Percentiles rank a stretch among this genome's conserved stretches.
Evolutionary conservation across 345 rosid species (phyloP).

Genomic region (Luvunga scandens): DNA sequence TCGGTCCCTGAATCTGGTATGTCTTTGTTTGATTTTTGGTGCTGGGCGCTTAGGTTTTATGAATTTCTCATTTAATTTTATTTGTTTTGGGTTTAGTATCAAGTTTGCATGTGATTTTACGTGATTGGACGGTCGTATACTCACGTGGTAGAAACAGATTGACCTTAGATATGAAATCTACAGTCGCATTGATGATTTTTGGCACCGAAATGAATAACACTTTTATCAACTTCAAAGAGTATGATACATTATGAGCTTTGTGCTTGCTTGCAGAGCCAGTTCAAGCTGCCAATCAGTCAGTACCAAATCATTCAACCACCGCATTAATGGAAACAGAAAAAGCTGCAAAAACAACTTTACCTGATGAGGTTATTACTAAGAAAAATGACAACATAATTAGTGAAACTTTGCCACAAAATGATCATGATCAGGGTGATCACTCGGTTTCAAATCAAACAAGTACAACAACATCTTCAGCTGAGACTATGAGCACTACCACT

Average conservation of each 20-base stretch:
- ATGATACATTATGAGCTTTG: background rate
- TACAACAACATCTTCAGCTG: background rate
- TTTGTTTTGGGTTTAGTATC: too few species aligned
- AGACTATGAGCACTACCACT: background rate
- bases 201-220: background rate
- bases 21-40: background rate
- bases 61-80: too few species aligned
- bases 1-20: constrained; percentile 34
- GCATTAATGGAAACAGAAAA: background rate
- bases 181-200: too few species aligned
- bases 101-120: too few species aligned
- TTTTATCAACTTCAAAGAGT: background rate
- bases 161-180: too few species aligned
- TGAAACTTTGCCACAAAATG: background rate
- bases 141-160: too few species aligned
- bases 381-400: constrained; percentile 17
- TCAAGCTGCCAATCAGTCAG: constrained; percentile 11
- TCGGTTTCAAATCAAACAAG: background rate
- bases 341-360: background rate
- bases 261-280: constrained; percentile 34
- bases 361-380: constrained; percentile 2
- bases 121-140: too few species aligned
- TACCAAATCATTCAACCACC: background rate
- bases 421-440: background rate
- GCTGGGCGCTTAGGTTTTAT: background rate